phyloP scores from a whole-genome alignment of 192 early-diverging fungal species.

The Rhizophagus clarus region DNA sequence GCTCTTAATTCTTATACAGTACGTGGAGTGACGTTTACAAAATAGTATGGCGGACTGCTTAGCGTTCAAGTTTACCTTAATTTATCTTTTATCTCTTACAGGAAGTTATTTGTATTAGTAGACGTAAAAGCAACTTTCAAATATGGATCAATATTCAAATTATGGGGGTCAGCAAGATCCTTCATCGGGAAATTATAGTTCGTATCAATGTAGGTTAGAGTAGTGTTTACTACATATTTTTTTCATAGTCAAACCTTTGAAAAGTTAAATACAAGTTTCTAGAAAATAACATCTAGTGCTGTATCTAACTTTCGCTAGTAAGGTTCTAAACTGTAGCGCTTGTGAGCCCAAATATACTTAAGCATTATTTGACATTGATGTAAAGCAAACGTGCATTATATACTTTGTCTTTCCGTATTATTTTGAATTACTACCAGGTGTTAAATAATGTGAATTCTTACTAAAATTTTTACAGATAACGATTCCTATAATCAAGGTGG shows the following conservation, averaged over 20 bases:
- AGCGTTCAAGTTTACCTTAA: too few relatives aligned
- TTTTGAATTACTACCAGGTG: not conserved
- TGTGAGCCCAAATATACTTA: not conserved
- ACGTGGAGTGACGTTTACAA: too few relatives aligned
- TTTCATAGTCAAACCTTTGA: not conserved
- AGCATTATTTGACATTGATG: not conserved
- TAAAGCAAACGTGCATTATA: not conserved
- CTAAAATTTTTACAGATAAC: constrained; percentile 20
- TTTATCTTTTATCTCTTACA: not conserved
- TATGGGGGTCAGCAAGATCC: constrained; percentile 23
- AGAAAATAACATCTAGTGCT: not conserved
- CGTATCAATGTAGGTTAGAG: constrained; percentile 18
- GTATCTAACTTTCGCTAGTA: not conserved
- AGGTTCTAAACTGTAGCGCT: not conserved
- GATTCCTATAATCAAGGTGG: constrained; percentile 33
- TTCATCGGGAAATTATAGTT: constrained; percentile 10
- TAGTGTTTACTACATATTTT: not conserved
- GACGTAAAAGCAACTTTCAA: not conserved
- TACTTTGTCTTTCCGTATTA: not conserved
- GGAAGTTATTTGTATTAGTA: not conserved
- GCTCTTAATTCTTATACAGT: too few relatives aligned
- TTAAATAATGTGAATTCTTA: not conserved
- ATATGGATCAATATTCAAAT: constrained; percentile 27
- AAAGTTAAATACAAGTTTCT: not conserved
- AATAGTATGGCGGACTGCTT: too few relatives aligned